Evolutionary conservation across 2,329 filamentous ascomycete genomes (phyloP), one percentile per base, ranked within the genome.

Genomic region (Aspergillus pseudoterreus): DNA sequence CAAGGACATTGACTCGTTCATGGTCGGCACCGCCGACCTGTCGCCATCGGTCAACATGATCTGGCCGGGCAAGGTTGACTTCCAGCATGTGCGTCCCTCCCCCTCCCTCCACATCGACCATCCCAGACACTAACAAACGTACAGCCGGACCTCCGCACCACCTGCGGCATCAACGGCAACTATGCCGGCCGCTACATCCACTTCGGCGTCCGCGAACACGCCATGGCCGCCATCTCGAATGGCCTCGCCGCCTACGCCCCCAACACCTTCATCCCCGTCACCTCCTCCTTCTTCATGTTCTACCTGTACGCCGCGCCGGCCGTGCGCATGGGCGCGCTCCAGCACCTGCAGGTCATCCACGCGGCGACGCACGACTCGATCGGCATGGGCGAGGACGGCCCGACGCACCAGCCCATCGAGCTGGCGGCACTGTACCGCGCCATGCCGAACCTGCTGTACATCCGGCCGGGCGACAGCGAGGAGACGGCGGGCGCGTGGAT

Each of bases 171-270:
- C 58, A 80, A 79, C 55, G 83, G 82, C 39, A 69, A 78, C 64
- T 79, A 79, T 57, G 62, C 65, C 2, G 75, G 75, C 19, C 71
- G 75, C 6, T 76, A 76, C 55, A 71, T 84, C 56, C 82, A 82
- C 63, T 84, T 76, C 63, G 82, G 82, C 36, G 78, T 85, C 49
- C 78, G 82, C 4, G 82, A 84, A 57, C 82, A 84, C 60, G 82
- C 81, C 49, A 85, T 86, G 83, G 75, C 75, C 2, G 88, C 88
- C 67, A 90, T 95, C 76, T 88, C 95, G 79, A 96, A 96, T 62
- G 83, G 82, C 3, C 66, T 86, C 4, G 82, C 83, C 0, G 83
- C 83, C 1, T 85, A 75, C 53, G 71, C 72, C 52, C 78, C 74
- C 33, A 77, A 75, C 21, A 82, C 80, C 0, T 76, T 84, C 56